Evolutionary conservation across 805 yeast species (phyloP), one percentile per base, ranked within the genome.

Genomic region (Allodekkera sacchari): DNA sequence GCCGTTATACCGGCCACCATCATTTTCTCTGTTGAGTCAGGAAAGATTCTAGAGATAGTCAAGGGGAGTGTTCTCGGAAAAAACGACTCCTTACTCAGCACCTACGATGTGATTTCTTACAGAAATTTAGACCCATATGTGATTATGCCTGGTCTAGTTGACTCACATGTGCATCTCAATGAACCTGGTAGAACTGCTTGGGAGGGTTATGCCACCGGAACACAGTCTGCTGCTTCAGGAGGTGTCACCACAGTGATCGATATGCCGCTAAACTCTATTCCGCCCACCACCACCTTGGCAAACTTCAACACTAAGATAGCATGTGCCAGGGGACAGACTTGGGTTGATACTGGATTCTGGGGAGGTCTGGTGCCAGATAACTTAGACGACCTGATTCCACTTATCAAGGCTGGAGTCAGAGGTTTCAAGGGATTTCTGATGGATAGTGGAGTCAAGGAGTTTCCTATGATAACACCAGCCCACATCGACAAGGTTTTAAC

Each of bases 131-230:
- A 80, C 3, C 85, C 88, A 1, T 53, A 62, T 14, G 71, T 71
- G 20, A 67, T 88, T 9, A 62, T 89, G 63, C 96, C 97, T 0
- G 97, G 97, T 0, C 66, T 88, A 19, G 94, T 88, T 4, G 97
- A 88, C 50, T 71, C 95, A 5, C 97, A 88, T 54, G 97, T 88
- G 17, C 97, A 88, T 50, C 61, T 88, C 44, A 89, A 89, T 54
- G 97, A 89, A 49, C 96, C 97, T 0, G 97, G 97, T n/a, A 64
- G 96, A 45, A 88, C 96, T 1, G 95, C 87, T 40, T 88, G 97
- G 97, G 97, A 88, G 57, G 97, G 97, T 2, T 88, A 89, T 53
- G 95, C 77, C n/a, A 81, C 95, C 0, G 97, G 97, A 0, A 88
- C 97, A 0, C 78, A 79, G 51, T 83, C 95, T 2, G 96, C 96